Evolutionary conservation across 495 filamentous ascomycete species (phyloP), one percentile per base, ranked within the genome.

Genomic region (Podospora sp.): DNA sequence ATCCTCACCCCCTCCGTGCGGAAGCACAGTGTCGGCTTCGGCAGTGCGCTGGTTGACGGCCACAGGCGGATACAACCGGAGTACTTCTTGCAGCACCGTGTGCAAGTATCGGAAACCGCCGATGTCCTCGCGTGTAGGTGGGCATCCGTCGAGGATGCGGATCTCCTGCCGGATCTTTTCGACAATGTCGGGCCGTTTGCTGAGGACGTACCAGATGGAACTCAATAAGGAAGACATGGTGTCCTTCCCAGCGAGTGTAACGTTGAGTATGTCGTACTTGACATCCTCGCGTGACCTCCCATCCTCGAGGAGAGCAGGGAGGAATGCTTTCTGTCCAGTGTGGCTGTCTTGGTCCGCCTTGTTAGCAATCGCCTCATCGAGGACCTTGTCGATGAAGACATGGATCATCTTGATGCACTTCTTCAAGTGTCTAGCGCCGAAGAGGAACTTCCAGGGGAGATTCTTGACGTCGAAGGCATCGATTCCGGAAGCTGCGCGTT

Each of bases 171-270:
- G 40, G 14, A 46, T 46, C 11, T 18, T 46, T 4, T 46, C 12
- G 40, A 46, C 12, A 18, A 60, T 24, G n/a, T 60, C 25, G 21
- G 57, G 57, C 6, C 27, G 57, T 29, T 20, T 18, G 33, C 24
- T 35, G 25, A 60, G 57, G 3, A 33, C 9, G 33, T 60, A 60
- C 22, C 22, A 60, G 25, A 60, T 35, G 12, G 24, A 27, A 21
- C 57, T 60, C 11, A 60, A 18, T 2, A 60, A 27, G 8, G 24
- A 22, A 20, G 57, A 11, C 57, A 35, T 60, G 24, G 57, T 60
- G 33, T 60, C 57, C n/a, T 35, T 26, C n/a, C 24, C 57, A 25
- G 57, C 57, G 33, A 60, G 57, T 9, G 27, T 26, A 18, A 60
- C 20, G 27, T 60, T 60, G 33, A 60, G 25, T 1, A 60, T 26